A percentile compares a stretch with the other conserved stretches of the same genome.
Conservation (phyloP, 257 asterid genomes). For the Penstemon davidsonii region DNA sequence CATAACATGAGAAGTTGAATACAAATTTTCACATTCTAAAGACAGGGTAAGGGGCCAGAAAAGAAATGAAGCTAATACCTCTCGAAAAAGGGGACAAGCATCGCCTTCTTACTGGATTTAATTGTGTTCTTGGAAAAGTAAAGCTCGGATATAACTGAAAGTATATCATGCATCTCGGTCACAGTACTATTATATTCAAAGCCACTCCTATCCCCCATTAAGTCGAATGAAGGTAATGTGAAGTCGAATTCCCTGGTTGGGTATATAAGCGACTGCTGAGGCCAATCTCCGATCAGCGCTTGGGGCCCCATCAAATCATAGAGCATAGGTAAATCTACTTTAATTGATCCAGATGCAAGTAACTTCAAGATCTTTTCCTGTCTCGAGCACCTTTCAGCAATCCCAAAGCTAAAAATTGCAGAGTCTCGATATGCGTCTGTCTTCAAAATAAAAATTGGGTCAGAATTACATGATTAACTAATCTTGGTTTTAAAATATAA, state of each 20-base stretch:
- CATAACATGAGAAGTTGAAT: not conserved
- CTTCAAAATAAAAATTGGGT: conserved; percentile 27
- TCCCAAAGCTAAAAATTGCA: conserved; percentile 50
- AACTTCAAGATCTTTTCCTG: conserved; percentile 63
- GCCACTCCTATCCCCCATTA: conserved; percentile 33
- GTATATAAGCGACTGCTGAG: conserved; percentile 48
- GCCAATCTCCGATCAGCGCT: conserved; percentile 29
- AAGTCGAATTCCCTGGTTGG: conserved; percentile 51
- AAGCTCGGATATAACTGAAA: conserved; percentile 49
- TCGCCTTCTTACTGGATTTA: conserved; percentile 53
- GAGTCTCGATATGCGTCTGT: conserved; percentile 50
- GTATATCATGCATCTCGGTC: conserved; percentile 48
- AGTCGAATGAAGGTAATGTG: conserved; percentile 43
- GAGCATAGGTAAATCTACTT: conserved; percentile 46
- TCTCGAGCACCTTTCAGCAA: conserved; percentile 55
- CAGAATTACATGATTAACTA: not conserved
- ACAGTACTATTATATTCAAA: conserved; percentile 31
- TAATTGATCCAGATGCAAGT: conserved; percentile 55
- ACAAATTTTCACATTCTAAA: not conserved
- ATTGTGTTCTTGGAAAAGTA: conserved; percentile 41
- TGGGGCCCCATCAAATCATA: conserved; percentile 51
- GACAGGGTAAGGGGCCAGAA: not conserved
- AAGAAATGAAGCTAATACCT: conserved; percentile 45
- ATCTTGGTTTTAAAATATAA: not conserved
- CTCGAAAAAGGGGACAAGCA: conserved; percentile 91